These are phyloP conservation scores for Penicillium sp. DNA, from an alignment of 2,329 filamentous ascomycete species.

Conservation along the genomic window DNA sequence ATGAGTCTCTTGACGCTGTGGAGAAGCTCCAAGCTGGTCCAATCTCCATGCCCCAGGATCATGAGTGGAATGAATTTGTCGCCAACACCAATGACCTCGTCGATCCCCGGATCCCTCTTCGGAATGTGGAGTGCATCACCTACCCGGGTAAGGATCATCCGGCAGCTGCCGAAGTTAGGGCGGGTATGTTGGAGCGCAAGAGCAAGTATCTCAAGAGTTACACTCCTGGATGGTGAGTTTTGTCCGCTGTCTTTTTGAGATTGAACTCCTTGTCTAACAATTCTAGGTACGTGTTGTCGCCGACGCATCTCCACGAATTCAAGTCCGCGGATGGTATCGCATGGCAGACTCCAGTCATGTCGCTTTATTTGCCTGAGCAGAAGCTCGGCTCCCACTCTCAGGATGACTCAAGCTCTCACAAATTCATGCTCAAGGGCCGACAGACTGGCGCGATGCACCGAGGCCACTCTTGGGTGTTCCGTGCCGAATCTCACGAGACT, in stretches of 20 bases:
- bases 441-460: slow-evolving; percentile 92
- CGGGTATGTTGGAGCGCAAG: slow-evolving; percentile 91
- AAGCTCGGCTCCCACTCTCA: slow-evolving; percentile 90
- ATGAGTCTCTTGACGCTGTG: slow-evolving; percentile 70
- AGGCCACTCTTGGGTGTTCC: slow-evolving; percentile 65
- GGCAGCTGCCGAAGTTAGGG: slow-evolving; percentile 76
- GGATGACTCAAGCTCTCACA: slow-evolving; percentile 80
- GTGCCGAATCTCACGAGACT: slow-evolving; percentile 72
- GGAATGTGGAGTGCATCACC: slow-evolving; percentile 74
- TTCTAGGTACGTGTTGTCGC: slow-evolving; percentile 84
- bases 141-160: slow-evolving; percentile 89
- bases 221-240: slow-evolving; percentile 80
- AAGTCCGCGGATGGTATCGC: slow-evolving; percentile 90
- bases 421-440: slow-evolving; percentile 95
- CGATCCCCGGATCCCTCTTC: slow-evolving; percentile 73
- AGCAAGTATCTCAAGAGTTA: slow-evolving; percentile 99
- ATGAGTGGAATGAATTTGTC: slow-evolving; percentile 85
- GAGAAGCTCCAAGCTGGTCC: slow-evolving; percentile 80
- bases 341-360: slow-evolving; percentile 87
- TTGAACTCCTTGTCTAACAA: slow-evolving; percentile 9
- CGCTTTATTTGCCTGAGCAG: slow-evolving; percentile 88
- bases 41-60: slow-evolving; percentile 87
- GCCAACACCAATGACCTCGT: slow-evolving; percentile 79
- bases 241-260: background rate
- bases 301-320: slow-evolving; percentile 97